Percentiles rank a stretch among this genome's conserved stretches.
Evolutionary conservation across 140 eudicot genomes (phyloP).

Genomic region (Eryngium alpinum): DNA sequence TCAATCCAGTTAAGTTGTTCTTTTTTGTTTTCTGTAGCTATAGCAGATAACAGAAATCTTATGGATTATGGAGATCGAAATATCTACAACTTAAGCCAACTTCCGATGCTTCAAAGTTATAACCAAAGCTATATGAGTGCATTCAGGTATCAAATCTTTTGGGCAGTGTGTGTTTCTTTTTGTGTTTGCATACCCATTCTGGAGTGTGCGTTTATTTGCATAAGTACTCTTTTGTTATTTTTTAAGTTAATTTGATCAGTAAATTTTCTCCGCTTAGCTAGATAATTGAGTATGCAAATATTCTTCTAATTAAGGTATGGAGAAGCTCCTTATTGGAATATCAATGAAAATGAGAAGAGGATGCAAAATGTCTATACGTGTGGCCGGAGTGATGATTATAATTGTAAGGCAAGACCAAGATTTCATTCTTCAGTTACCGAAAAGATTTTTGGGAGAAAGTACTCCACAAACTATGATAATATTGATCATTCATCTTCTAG

Average conservation of each 20-base stretch:
- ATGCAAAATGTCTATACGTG: constrained; percentile 34
- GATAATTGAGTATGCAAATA: no score
- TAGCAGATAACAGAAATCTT: constrained; percentile 37
- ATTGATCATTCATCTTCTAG: constrained; percentile 17
- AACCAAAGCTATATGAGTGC: constrained; percentile 36
- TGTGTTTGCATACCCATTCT: no score
- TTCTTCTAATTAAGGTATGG: constrained; percentile 38
- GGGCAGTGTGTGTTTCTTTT: no score
- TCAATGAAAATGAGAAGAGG: constrained; percentile 32
- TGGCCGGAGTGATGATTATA: constrained; percentile 17
- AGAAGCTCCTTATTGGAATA: constrained; percentile 36
- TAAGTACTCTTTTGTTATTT: no score
- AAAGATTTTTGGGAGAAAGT: constrained; percentile 37
- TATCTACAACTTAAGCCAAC: constrained; percentile 67
- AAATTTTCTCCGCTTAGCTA: no score
- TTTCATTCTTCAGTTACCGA: constrained; percentile 36
- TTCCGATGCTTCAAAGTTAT: constrained; percentile 69
- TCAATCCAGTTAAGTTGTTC: background rate
- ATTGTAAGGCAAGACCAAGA: constrained; percentile 33
- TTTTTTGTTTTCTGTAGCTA: constrained; percentile 17
- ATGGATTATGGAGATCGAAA: constrained; percentile 59
- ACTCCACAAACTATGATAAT: constrained; percentile 25
- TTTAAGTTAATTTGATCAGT: no score
- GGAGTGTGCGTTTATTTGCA: no score
- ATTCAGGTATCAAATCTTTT: constrained; percentile 23